Percentiles rank a stretch among this genome's conserved stretches.
Evolutionary conservation across 768 basidiomycete genomes (phyloP).

Genomic region (Hydnomerulius pinastri): DNA sequence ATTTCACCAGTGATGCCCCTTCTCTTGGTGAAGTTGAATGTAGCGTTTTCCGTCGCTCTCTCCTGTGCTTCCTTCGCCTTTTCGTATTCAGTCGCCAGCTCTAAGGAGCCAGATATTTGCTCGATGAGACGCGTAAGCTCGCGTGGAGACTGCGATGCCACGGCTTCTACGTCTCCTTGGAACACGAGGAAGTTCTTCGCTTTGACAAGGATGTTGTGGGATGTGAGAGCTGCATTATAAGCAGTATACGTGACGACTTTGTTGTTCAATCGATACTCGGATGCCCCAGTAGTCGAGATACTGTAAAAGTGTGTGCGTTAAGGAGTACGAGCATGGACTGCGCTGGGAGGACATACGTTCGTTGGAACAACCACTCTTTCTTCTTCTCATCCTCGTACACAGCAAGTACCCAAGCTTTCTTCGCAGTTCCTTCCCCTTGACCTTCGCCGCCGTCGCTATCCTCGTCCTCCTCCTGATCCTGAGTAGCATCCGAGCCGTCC

Average conservation of each 20-base stretch:
- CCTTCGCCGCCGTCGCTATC: slow-evolving; percentile 49
- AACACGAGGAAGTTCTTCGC: slow-evolving; percentile 99
- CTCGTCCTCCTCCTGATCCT: slow-evolving; percentile 49
- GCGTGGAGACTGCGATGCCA: slow-evolving; percentile 90
- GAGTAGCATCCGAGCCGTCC: slow-evolving; percentile 43
- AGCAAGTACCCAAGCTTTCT: slow-evolving; percentile 95
- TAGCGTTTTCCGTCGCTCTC: slow-evolving; percentile 90
- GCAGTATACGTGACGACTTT: slow-evolving; percentile 80
- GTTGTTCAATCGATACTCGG: slow-evolving; percentile 88
- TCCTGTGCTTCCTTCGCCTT: slow-evolving; percentile 85
- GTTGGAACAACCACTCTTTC: slow-evolving; percentile 88
- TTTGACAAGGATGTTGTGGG: slow-evolving; percentile 95
- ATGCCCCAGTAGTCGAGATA: slow-evolving; percentile 83
- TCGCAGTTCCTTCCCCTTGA: slow-evolving; percentile 80
- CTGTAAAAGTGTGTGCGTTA: slow-evolving; percentile 40
- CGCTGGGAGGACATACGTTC: slow-evolving; percentile 70
- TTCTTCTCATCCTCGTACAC: slow-evolving; percentile 76
- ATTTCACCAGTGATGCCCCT: slow-evolving; percentile 94
- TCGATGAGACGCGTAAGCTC: slow-evolving; percentile 91
- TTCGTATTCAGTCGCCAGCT: slow-evolving; percentile 87
- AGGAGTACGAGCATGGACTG: background rate
- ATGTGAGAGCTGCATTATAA: slow-evolving; percentile 85
- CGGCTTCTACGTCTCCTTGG: slow-evolving; percentile 98
- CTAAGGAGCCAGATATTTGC: slow-evolving; percentile 93
- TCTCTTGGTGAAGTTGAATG: slow-evolving; percentile 92